phyloP scores from a whole-genome alignment of 2,329 filamentous ascomycete genomes.

The Tolypocladium inflatum region DNA sequence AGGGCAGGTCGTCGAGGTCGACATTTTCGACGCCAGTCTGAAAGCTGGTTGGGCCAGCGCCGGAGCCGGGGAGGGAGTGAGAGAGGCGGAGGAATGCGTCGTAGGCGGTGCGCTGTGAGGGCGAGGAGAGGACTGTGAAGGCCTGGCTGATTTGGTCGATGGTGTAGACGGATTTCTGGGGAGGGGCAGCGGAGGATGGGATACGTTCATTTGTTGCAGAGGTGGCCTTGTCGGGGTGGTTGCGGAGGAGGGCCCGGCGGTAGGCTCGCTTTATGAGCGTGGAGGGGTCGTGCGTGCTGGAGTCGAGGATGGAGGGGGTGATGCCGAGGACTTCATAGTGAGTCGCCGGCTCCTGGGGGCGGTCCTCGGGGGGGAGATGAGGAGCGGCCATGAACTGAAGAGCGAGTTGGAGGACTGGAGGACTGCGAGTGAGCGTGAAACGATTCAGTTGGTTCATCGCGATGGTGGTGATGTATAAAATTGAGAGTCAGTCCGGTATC shows the following conservation, averaged over 20 bases:
- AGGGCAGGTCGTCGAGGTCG: conserved; percentile 55
- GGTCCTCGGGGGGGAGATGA: conserved; percentile 2
- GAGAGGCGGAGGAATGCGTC: conserved; percentile 36
- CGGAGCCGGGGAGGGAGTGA: conserved; percentile 9
- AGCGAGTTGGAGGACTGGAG: neutral
- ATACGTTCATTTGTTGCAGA: conserved; percentile 4
- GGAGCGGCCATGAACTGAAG: neutral
- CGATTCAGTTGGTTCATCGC: neutral
- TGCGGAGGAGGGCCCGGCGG: conserved; percentile 51
- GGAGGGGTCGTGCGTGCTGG: conserved; percentile 28
- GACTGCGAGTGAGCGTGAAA: neutral
- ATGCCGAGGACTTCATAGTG: conserved; percentile 54
- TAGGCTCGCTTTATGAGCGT: conserved; percentile 53
- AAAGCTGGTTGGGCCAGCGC: conserved; percentile 21
- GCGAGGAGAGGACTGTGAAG: conserved; percentile 44
- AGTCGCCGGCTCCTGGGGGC: conserved; percentile 23
- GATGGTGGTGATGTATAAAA: neutral
- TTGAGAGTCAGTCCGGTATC: neutral
- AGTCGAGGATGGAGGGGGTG: conserved; percentile 36
- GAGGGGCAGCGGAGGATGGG: neutral
- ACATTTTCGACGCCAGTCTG: conserved; percentile 53
- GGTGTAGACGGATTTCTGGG: conserved; percentile 27
- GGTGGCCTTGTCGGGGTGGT: conserved; percentile 53
- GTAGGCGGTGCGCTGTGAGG: conserved; percentile 40
- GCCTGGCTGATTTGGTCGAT: conserved; percentile 57